A percentile compares a stretch with the other conserved stretches of the same genome.
Evolutionary conservation across 1,284 basidiomycete species (phyloP).

Genomic region (Heimioporus punctisporus): DNA sequence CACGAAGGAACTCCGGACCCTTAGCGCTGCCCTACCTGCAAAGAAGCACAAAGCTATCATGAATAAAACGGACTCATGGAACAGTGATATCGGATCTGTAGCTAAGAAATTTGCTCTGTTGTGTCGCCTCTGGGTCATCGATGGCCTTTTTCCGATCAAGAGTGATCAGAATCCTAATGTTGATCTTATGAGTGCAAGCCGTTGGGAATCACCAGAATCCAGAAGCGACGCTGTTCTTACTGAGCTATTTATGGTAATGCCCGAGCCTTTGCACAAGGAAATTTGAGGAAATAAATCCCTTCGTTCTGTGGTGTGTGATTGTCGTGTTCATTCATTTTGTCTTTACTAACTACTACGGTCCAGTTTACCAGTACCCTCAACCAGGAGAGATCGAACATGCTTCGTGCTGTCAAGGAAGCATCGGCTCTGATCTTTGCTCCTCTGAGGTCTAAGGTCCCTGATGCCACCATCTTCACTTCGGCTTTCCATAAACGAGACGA

Average conservation of each 20-base stretch:
- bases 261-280: neutral
- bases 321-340: too few species aligned
- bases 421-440: neutral
- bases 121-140: neutral
- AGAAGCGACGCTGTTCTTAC: neutral
- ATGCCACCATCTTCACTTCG: neutral
- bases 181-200: neutral
- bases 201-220: neutral
- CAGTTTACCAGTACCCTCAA: constrained; percentile 1
- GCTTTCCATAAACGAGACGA: neutral
- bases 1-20: neutral
- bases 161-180: neutral
- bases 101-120: constrained; percentile 4
- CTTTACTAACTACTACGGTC: too few species aligned
- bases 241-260: neutral
- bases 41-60: neutral
- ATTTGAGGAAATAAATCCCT: neutral
- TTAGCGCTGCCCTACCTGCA: neutral
- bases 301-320: neutral
- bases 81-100: neutral
- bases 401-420: constrained; percentile 3
- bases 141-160: neutral
- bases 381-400: constrained; percentile 6
- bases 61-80: neutral
- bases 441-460: neutral